Evolutionary conservation across 257 asterid genomes (phyloP).

Genomic region (Prunella vulgaris): DNA sequence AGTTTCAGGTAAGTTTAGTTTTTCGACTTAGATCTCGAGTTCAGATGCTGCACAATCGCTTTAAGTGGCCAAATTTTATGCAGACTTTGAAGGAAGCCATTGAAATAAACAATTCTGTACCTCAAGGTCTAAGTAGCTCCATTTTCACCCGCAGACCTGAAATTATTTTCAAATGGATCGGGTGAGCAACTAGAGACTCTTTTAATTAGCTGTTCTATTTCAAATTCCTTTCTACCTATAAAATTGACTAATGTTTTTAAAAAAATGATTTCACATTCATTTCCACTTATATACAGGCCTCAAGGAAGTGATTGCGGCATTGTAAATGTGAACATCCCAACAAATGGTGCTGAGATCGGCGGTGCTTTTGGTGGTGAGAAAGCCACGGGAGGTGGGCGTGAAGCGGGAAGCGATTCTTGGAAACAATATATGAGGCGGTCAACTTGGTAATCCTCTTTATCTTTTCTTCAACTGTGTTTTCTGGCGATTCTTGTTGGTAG

Average conservation of each 20-base stretch:
- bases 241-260: background rate
- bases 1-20: slow-evolving; percentile 58
- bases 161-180: slow-evolving; percentile 85
- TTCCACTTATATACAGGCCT: slow-evolving; percentile 44
- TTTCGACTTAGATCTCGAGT: background rate
- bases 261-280: background rate
- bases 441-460: slow-evolving; percentile 55
- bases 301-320: slow-evolving; percentile 98
- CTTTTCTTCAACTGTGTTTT: background rate
- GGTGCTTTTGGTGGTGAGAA: slow-evolving; percentile 99
- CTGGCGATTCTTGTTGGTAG: background rate
- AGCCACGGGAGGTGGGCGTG: slow-evolving; percentile 98
- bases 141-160: slow-evolving; percentile 89
- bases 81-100: slow-evolving; percentile 92
- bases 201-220: background rate
- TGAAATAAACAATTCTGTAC: slow-evolving; percentile 89
- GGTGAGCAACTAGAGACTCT: slow-evolving; percentile 47
- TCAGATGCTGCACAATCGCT: background rate
- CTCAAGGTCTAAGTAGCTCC: slow-evolving; percentile 99
- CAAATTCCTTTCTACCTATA: background rate
- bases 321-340: slow-evolving; percentile 92
- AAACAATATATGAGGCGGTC: slow-evolving; percentile 99
- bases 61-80: slow-evolving; percentile 15
- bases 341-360: slow-evolving; percentile 98
- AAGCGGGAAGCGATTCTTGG: slow-evolving; percentile 99